A percentile compares a stretch with the other conserved stretches of the same genome.
Conservation (phyloP, 805 yeast genomes). For the Hanseniaspora guilliermondii region DNA sequence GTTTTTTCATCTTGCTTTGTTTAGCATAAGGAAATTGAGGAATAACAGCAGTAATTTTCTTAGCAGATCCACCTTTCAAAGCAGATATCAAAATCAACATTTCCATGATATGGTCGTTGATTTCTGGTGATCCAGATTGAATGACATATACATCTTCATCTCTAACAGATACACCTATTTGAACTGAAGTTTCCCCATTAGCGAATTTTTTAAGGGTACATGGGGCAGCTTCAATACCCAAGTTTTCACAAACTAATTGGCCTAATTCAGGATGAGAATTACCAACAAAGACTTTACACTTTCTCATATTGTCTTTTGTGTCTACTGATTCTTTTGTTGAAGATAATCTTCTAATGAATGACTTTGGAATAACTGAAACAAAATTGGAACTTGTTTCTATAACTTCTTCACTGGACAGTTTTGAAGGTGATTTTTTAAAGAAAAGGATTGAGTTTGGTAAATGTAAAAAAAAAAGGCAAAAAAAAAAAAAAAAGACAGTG, state of each 20-base stretch:
- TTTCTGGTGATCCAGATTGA: slow-evolving; percentile 76
- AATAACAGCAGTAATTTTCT: slow-evolving; percentile 85
- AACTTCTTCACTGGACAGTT: neutral
- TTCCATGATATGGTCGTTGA: slow-evolving; percentile 94
- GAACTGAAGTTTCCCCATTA: slow-evolving; percentile 95
- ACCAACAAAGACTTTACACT: slow-evolving; percentile 94
- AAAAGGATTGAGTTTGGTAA: too few species aligned
- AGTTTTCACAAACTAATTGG: slow-evolving; percentile 69
- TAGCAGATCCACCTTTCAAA: slow-evolving; percentile 97
- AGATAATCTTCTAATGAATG: slow-evolving; percentile 13
- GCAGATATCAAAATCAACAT: slow-evolving; percentile 84
- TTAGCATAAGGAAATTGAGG: slow-evolving; percentile 97
- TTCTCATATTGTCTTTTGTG: slow-evolving; percentile 51
- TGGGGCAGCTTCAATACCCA: slow-evolving; percentile 90
- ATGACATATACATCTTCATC: slow-evolving; percentile 94
- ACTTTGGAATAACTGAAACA: slow-evolving; percentile 14
- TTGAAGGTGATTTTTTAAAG: too few species aligned
- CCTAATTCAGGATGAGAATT: slow-evolving; percentile 95
- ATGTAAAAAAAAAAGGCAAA: neutral
- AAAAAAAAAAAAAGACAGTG: neutral
- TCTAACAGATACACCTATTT: slow-evolving; percentile 85
- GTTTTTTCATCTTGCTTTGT: slow-evolving; percentile 97
- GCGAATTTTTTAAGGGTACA: slow-evolving; percentile 84
- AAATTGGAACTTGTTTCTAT: slow-evolving; percentile 8
- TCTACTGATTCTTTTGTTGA: neutral